phyloP scores from a whole-genome alignment of 768 basidiomycete species.

The Leucocoprinus birnbaumii region DNA sequence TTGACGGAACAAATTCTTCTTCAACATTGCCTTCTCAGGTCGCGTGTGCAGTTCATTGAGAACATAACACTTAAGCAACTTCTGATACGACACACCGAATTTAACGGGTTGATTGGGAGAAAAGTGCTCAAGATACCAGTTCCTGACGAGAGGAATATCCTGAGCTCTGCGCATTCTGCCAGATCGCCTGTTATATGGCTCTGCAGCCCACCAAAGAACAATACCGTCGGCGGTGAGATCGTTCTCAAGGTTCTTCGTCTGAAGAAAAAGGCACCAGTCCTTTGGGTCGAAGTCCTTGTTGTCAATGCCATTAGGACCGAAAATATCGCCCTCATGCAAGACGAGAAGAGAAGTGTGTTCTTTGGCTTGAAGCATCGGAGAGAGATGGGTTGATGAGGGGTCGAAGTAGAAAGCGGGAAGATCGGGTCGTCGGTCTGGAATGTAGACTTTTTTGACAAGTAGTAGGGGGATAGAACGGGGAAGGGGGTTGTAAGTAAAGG shows the following conservation, averaged over 20 bases:
- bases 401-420: constrained; percentile 99
- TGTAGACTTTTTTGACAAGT: constrained; percentile 95
- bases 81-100: constrained; percentile 98
- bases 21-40: constrained; percentile 94
- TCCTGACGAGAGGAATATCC: constrained; percentile 94
- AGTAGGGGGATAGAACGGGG: constrained; percentile 94
- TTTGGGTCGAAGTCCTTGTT: constrained; percentile 88
- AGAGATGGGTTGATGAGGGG: constrained; percentile 98
- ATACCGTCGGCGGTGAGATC: constrained; percentile 96
- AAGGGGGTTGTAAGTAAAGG: constrained; percentile 95
- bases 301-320: constrained; percentile 83
- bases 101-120: constrained; percentile 96
- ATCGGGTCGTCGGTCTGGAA: constrained; percentile 99
- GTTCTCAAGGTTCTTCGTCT: constrained; percentile 75
- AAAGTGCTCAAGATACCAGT: constrained; percentile 98
- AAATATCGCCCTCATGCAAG: constrained; percentile 89
- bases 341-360: constrained; percentile 76
- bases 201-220: constrained; percentile 97
- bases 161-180: constrained; percentile 93
- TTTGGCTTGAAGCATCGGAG: constrained; percentile 83
- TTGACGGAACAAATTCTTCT: constrained; percentile 95
- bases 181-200: constrained; percentile 90
- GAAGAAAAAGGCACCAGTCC: constrained; percentile 77
- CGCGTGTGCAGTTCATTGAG: constrained; percentile 90
- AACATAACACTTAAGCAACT: constrained; percentile 92